These are phyloP conservation scores for Salix purpurea DNA, from an alignment of 345 rosid genomes.

Conservation along the genomic window DNA sequence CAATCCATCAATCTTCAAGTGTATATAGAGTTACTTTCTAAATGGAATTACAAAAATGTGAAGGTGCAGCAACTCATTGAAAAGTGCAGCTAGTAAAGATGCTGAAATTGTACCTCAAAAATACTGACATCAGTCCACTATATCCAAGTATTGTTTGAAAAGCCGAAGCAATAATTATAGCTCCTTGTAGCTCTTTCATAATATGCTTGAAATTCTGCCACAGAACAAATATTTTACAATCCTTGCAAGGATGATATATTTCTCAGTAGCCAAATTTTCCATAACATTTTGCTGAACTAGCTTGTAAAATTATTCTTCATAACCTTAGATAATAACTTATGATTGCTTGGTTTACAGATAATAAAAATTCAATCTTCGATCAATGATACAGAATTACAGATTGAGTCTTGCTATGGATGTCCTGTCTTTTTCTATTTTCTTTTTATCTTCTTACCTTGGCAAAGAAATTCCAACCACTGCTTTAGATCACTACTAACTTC, in stretches of 20 bases:
- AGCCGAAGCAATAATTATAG: constrained; percentile 79
- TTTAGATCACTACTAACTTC: not conserved
- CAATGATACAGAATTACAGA: not conserved
- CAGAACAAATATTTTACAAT: constrained; percentile 8
- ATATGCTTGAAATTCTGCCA: constrained; percentile 89
- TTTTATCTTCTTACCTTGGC: not conserved
- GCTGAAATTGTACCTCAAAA: constrained; percentile 46
- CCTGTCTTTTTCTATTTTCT: not conserved
- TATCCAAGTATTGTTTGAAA: constrained; percentile 86
- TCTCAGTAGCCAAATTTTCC: not conserved
- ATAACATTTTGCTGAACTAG: not conserved
- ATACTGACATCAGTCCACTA: constrained; percentile 75
- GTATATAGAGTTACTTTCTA: not conserved
- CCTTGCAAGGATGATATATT: not conserved
- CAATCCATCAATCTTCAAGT: not conserved
- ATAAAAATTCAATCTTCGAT: not conserved
- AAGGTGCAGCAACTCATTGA: not conserved
- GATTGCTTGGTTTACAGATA: not conserved
- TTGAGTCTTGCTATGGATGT: too few species aligned
- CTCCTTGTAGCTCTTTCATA: constrained; percentile 94
- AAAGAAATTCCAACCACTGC: not conserved
- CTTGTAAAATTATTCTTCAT: not conserved
- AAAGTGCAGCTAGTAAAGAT: not conserved
- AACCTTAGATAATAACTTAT: not conserved
- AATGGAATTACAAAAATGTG: not conserved